These are phyloP conservation scores for Prunus yedoensis DNA, from an alignment of 331 rosid species.

Conservation along the genomic window DNA sequence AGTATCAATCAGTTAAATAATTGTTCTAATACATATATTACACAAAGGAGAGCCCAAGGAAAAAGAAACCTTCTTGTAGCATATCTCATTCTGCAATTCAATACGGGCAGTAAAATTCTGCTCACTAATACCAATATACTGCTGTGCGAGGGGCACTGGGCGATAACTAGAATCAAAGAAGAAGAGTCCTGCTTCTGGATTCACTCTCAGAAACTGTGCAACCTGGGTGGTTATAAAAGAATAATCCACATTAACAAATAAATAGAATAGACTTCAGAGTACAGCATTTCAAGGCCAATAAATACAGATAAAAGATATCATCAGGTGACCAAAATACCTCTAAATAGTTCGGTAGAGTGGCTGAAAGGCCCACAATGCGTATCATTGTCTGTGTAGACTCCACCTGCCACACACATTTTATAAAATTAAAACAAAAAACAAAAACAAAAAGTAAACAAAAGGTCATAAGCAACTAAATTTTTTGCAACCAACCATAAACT, in stretches of 20 bases:
- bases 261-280: slow-evolving; percentile 25
- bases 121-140: slow-evolving; percentile 90
- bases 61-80: slow-evolving; percentile 75
- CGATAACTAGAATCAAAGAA: slow-evolving; percentile 95
- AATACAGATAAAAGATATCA: slow-evolving; percentile 23
- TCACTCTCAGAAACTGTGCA: slow-evolving; percentile 94
- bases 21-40: slow-evolving; percentile 21
- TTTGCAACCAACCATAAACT: neutral
- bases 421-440: neutral
- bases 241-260: slow-evolving; percentile 9
- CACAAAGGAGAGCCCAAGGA: slow-evolving; percentile 11
- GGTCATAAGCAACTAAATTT: slow-evolving; percentile 5
- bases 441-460: slow-evolving; percentile 3
- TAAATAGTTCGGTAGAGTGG: slow-evolving; percentile 91
- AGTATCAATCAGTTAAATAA: slow-evolving; percentile 21
- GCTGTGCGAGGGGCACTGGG: slow-evolving; percentile 99
- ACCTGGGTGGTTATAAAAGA: slow-evolving; percentile 49
- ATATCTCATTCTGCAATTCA: slow-evolving; percentile 83
- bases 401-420: slow-evolving; percentile 51
- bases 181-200: slow-evolving; percentile 91
- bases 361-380: slow-evolving; percentile 99
- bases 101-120: slow-evolving; percentile 81
- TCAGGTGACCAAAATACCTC: slow-evolving; percentile 59
- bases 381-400: slow-evolving; percentile 94
- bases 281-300: slow-evolving; percentile 23